Base-by-base conservation (phyloP, 371 early-diverging fungal genomes). In the Entomophthora muscae region DNA sequence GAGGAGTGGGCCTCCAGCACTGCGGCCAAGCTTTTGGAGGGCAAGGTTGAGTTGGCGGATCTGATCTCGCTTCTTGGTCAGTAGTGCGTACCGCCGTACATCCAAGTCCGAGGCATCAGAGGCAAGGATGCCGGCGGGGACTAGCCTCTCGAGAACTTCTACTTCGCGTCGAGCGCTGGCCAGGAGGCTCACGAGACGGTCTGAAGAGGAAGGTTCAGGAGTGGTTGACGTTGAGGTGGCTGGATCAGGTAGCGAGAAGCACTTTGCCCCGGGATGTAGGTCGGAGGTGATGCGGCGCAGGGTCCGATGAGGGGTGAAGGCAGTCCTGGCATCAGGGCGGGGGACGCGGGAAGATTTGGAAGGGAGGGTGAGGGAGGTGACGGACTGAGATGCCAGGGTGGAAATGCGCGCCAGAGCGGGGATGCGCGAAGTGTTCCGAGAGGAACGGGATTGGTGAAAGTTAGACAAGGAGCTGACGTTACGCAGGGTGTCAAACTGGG, bases 241-340 rank as follows among this genome's bases (percentile, higher is more conserved):
- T n/a, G 26, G 26, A 26, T 24, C 12, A 3, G 12, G 26, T 12
- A 29, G 10, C 30, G 26, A 29, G 23, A 23, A n/a, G 58, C 31
- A 31, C 58, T 31, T 31, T 12, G n/a, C 31, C 7, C 31, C 29
- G 2, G 58, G 31, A 28, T 57, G 31, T 2, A 57, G 29, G 3
- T 57, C 58, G 58, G 29, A 29, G 31, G 58, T 26, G 13, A 57
- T 57, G n/a, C 29, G 26, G 29, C 58, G 58, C 29, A 57, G 3
- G 17, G 26, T 31, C 17, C 17, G 42, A 17, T 17, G 42, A 17
- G 42, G 42, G 17, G 42, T 17, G 54, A n/a, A 23, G 42, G 42
- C 42, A 5, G 17, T 5, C 42, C 17, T 42, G 42, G 42, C 42
- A 17, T 42, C 42, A 17, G 42, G 42, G 42, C 42, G 42, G 17